These are phyloP conservation scores for Acanthamoeba healyi DNA, from an alignment of 208 protist species.

Conservation along the genomic window DNA sequence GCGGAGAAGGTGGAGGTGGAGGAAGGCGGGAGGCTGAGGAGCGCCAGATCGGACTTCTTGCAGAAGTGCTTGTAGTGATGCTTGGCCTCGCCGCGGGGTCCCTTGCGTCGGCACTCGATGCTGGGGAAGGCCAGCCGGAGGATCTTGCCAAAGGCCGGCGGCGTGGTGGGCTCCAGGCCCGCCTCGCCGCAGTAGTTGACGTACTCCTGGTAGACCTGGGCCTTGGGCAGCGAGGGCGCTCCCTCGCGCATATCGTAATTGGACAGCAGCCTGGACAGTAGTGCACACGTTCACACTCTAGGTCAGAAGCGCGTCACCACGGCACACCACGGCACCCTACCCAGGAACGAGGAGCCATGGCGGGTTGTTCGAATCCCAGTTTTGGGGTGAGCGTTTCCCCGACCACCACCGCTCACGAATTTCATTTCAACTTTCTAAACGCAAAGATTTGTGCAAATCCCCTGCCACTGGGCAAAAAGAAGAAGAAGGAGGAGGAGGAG, in stretches of 20 bases:
- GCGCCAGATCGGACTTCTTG: constrained; percentile 41
- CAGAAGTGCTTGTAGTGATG: constrained; percentile 68
- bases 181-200: constrained; percentile 8
- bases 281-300: no score
- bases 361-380: no score
- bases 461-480: no score
- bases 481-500: no score
- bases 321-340: no score
- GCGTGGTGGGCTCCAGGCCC: constrained; percentile 58
- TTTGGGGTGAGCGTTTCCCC: no score
- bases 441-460: no score
- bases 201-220: constrained; percentile 67
- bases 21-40: background rate
- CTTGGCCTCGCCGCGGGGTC: constrained; percentile 55
- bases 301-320: no score
- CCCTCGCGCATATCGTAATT: constrained; percentile 33
- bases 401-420: no score
- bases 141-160: constrained; percentile 69
- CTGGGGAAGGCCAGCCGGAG: constrained; percentile 48
- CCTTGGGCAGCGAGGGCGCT: constrained; percentile 40
- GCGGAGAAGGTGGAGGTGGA: background rate
- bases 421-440: no score
- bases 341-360: no score
- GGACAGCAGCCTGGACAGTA: background rate
- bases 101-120: constrained; percentile 51